phyloP scores from a whole-genome alignment of 2,329 filamentous ascomycete species.

The Talaromyces sp. region DNA sequence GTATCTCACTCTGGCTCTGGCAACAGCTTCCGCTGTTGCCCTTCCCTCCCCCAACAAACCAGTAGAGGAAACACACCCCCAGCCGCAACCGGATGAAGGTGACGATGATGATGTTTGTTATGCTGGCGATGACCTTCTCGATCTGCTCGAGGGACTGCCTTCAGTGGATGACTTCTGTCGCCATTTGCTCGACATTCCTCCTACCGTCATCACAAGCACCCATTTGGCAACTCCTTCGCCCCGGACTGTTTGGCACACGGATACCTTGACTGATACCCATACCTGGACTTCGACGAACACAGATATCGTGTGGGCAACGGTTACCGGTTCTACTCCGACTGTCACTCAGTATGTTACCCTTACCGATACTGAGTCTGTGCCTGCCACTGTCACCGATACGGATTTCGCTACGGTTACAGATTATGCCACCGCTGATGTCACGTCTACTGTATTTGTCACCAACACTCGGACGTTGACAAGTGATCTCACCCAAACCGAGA shows the following conservation, averaged over 20 bases:
- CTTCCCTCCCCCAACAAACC: not conserved
- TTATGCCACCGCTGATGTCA: not conserved
- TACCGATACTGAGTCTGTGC: not conserved
- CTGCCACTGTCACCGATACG: not conserved
- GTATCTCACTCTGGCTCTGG: not conserved
- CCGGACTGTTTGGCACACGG: not conserved
- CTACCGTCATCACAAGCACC: not conserved
- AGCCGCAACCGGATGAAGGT: not conserved
- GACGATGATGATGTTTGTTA: not conserved
- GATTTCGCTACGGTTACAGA: conserved; percentile 1
- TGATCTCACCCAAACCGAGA: not conserved
- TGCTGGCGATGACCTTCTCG: not conserved
- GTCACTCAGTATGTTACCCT: not conserved
- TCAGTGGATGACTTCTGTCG: not conserved
- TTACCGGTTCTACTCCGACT: not conserved
- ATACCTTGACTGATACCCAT: not conserved
- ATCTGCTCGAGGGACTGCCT: not conserved
- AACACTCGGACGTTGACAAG: not conserved
- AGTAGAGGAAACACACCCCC: not conserved
- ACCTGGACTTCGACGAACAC: not conserved
- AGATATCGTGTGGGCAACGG: not conserved
- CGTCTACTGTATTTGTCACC: not conserved
- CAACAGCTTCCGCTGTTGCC: not conserved
- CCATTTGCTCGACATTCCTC: not conserved
- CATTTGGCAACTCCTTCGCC: not conserved